Evolutionary conservation across 352 stramenopile species (phyloP), one percentile per base, ranked within the genome.

Genomic region (Plasmopara muralis): DNA sequence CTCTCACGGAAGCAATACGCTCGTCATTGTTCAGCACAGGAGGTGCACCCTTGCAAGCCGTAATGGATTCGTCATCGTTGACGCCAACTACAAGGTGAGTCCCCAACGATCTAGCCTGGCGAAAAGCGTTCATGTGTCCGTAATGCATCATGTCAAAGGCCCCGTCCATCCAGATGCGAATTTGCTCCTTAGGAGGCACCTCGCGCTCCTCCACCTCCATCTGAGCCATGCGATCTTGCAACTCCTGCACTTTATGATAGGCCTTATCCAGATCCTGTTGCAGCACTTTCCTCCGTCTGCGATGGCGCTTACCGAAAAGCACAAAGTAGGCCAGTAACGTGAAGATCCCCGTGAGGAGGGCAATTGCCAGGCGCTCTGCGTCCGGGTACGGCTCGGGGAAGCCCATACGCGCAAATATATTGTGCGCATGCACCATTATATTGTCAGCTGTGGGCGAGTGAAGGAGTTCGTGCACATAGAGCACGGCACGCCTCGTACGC

Each of bases 71-170:
- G 62, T 98, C 95, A 42, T 95, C 96, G 66, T 99, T 99, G 16
- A 99, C 89, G n/a, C 97, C 97, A 2, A 99, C 97, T 33, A 99
- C 90, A 0, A 99, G 74, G 64, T 98, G 95, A 51, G 96, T 99
- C 20, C 96, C 96, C 5, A 99, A 77, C 8, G 95, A 87, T 43
- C 88, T 71, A 34, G 89, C 96, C 53, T 98, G 89, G 29, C 95
- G 93, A 78, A 99, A 99, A 9, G 96, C 97, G 73, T 99, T 99
- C 95, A 98, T 98, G 75, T 99, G 97, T 20, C 97, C 97, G 69
- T 98, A 99, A 71, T 99, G 97, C 91, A 99, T 98, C 78, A 99
- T 95, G 69, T 99, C 97, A 70, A 99, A 99, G 28, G 94, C 95
- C 46, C 97, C 97, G 59, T 99, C 97, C 89, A 99, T 98, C 82